Percentiles rank a stretch among this genome's conserved stretches.
Conservation (phyloP, 176 grass and related monocot species). For the Raddia guianensis region DNA sequence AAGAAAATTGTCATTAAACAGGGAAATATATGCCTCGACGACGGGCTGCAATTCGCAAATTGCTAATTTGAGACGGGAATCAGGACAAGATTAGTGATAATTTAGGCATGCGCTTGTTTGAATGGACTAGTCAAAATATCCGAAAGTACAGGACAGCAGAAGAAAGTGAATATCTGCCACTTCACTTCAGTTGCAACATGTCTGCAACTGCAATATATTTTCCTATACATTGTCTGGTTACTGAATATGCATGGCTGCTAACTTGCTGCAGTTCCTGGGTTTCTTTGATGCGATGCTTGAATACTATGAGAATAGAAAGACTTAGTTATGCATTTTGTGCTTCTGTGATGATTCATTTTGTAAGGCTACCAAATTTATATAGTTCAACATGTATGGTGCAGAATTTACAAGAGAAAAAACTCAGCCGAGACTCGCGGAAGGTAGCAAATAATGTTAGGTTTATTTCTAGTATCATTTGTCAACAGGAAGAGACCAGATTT, state of each 20-base stretch:
- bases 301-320: constrained; percentile 64
- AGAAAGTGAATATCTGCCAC: constrained; percentile 40
- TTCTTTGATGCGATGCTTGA: constrained; percentile 49
- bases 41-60: not conserved
- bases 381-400: constrained; percentile 17
- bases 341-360: not conserved
- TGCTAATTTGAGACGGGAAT: not conserved
- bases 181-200: no score
- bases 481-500: constrained; percentile 55
- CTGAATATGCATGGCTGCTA: not conserved
- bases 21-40: constrained; percentile 29
- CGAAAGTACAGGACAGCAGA: constrained; percentile 57
- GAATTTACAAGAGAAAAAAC: constrained; percentile 51
- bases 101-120: constrained; percentile 63
- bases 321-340: constrained; percentile 8
- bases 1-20: constrained; percentile 16
- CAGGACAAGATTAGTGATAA: not conserved
- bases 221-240: not conserved
- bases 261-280: constrained; percentile 46
- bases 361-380: not conserved
- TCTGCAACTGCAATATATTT: not conserved
- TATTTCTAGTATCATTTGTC: constrained; percentile 44
- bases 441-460: constrained; percentile 57
- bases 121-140: constrained; percentile 37
- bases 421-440: constrained; percentile 52